A percentile compares a stretch with the other conserved stretches of the same genome.
phyloP scores from a whole-genome alignment of 192 early-diverging fungal genomes.

The Phlyctochytrium planicorne region DNA sequence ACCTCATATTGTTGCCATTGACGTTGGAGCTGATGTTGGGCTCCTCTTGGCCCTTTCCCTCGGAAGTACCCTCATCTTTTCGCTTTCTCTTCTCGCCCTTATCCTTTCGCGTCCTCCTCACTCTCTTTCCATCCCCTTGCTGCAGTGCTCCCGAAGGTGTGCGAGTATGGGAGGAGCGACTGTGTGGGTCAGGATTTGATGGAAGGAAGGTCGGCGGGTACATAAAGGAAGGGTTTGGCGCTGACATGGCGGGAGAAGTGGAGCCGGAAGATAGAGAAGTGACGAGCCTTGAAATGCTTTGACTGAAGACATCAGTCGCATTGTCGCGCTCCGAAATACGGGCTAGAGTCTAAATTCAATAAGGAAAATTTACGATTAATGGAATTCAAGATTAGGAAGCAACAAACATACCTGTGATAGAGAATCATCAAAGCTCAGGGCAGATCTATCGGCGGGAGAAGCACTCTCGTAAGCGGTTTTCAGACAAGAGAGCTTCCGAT shows the following conservation, averaged over 20 bases:
- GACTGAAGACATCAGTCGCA: too few relatives aligned
- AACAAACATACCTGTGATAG: neutral
- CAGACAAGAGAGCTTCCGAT: neutral
- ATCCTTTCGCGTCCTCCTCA: neutral
- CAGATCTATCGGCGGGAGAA: too few relatives aligned
- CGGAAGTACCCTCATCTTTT: too few relatives aligned
- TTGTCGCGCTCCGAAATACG: too few relatives aligned
- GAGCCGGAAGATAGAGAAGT: neutral
- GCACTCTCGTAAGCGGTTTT: too few relatives aligned
- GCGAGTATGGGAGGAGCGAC: neutral
- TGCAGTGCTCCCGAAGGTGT: neutral
- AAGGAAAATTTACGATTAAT: neutral
- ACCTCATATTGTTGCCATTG: too few relatives aligned
- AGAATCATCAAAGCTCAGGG: neutral
- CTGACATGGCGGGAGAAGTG: neutral
- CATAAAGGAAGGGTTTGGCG: neutral
- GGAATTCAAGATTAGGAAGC: neutral
- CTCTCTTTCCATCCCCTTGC: neutral
- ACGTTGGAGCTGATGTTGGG: too few relatives aligned
- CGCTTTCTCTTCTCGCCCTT: neutral
- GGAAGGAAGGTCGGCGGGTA: too few relatives aligned
- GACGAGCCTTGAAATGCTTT: neutral
- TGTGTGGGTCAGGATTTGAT: too few relatives aligned
- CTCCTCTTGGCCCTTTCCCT: too few relatives aligned
- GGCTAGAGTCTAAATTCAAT: neutral